Evolutionary conservation across 768 basidiomycete genomes (phyloP).

Genomic region (Filobasidium floriforme): DNA sequence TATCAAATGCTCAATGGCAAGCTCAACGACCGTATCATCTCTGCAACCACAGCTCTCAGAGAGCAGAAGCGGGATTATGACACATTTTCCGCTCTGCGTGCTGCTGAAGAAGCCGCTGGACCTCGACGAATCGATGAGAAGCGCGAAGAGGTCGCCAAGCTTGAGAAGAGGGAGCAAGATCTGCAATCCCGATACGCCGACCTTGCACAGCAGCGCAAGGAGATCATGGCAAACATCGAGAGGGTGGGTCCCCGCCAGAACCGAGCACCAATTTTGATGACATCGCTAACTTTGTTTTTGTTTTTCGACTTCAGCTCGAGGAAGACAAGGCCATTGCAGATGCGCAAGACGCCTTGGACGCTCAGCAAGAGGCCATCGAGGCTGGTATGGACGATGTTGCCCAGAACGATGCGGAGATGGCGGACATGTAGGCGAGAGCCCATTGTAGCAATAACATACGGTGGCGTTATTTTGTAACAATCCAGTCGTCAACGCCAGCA

Average conservation of each 20-base stretch:
- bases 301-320: conserved; percentile 56
- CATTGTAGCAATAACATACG: too few species aligned
- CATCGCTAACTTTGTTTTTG: conserved; percentile 1
- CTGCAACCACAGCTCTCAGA: conserved; percentile 58
- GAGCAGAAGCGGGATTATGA: conserved; percentile 63
- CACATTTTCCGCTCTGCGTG: conserved; percentile 66
- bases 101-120: conserved; percentile 65
- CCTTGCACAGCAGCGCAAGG: conserved; percentile 56
- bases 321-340: conserved; percentile 54
- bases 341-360: conserved; percentile 43
- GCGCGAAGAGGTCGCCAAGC: conserved; percentile 74
- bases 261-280: too few species aligned
- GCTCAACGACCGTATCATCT: conserved; percentile 46
- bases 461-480: too few species aligned
- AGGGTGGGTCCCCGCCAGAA: conserved; percentile 28
- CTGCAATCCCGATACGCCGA: conserved; percentile 82
- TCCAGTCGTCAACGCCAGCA: too few species aligned
- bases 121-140: conserved; percentile 70
- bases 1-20: conserved; percentile 70
- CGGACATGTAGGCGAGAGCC: conserved; percentile 21
- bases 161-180: conserved; percentile 67
- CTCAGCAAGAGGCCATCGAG: conserved; percentile 31
- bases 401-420: conserved; percentile 29
- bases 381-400: conserved; percentile 22
- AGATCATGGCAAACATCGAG: conserved; percentile 38